Evolutionary conservation across 768 basidiomycete genomes (phyloP).

Genomic region (Daedaleopsis sinensis): DNA sequence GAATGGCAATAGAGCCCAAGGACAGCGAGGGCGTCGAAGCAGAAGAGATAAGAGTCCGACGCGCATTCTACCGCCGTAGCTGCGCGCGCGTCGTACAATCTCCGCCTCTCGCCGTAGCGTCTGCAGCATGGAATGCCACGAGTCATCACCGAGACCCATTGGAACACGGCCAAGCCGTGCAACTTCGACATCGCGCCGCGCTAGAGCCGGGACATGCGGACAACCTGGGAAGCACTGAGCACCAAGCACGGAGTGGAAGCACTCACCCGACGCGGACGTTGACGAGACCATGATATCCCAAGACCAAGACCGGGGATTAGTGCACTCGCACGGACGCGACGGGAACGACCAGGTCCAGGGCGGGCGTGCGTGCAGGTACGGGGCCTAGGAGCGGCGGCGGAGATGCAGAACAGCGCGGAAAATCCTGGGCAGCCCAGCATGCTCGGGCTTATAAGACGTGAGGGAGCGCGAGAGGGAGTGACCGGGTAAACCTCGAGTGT

Average conservation of each 20-base stretch:
- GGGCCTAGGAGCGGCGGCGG: neutral
- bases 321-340: neutral
- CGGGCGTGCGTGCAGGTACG: neutral
- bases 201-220: neutral
- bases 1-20: constrained; percentile 1
- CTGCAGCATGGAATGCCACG: neutral
- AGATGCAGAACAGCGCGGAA: constrained; percentile 5
- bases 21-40: constrained; percentile 15
- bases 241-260: neutral
- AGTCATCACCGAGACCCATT: neutral
- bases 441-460: constrained; percentile 4
- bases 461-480: constrained; percentile 16
- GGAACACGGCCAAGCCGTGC: neutral
- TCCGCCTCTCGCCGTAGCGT: neutral
- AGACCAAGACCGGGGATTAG: neutral
- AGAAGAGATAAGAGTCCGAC: constrained; percentile 9
- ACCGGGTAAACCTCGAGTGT: constrained; percentile 32
- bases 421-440: constrained; percentile 2
- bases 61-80: constrained; percentile 15
- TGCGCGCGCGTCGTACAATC: constrained; percentile 19
- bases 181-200: neutral
- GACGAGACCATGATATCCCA: neutral
- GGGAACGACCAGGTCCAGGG: neutral
- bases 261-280: neutral
- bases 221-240: neutral